Evolutionary conservation across 352 stramenopile genomes (phyloP), one percentile per base, ranked within the genome.

Genomic region (Pythium rhizo-oryzae): DNA sequence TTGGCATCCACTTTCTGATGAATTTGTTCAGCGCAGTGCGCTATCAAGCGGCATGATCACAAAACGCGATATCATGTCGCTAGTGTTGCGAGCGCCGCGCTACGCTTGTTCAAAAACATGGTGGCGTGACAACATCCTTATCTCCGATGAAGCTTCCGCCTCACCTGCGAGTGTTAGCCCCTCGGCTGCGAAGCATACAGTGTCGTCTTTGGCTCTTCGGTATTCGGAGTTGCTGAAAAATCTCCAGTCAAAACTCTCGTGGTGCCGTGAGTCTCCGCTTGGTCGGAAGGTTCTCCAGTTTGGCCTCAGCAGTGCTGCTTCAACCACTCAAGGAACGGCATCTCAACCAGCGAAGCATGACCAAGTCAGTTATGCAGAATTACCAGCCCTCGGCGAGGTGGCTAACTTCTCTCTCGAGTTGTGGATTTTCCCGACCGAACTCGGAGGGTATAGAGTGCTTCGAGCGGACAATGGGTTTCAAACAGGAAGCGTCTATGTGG

Each of bases 11-110:
- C 67, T 96, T 8, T 90, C 88, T 0, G 81, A 91, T 44, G 78
- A 92, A 43, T 94, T 93, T 64, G 85, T 96, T 35, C 85, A 91
- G 46, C 77, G 91, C 44, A 89, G 82, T 59, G 75, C 92, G 2
- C 63, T 96, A 9, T 73, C 79, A 13, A 88, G 70, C 21, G 85
- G 86, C 0, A 86, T 82, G 24, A 75, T 96, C 57, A 92, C 86
- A 0, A 96, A 96, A 63, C 86, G 88, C 16, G 85, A 94, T 51
- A 81, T 96, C 11, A 68, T 94, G 58, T 72, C 75, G 9, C 58
- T 96, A 9, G 53, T 96, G 9, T 63, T 76, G 13, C 85, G 85
- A 35, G 84, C 86, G 25, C 88, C 88, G 23, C 54, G 69, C 53
- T 94, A 86, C 61, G 75, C 77, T 0, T 92, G 74, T 46, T 72